Evolutionary conservation across 2,329 filamentous ascomycete species (phyloP), one percentile per base, ranked within the genome.

Genomic region (Sclerotiophoma versabilis): DNA sequence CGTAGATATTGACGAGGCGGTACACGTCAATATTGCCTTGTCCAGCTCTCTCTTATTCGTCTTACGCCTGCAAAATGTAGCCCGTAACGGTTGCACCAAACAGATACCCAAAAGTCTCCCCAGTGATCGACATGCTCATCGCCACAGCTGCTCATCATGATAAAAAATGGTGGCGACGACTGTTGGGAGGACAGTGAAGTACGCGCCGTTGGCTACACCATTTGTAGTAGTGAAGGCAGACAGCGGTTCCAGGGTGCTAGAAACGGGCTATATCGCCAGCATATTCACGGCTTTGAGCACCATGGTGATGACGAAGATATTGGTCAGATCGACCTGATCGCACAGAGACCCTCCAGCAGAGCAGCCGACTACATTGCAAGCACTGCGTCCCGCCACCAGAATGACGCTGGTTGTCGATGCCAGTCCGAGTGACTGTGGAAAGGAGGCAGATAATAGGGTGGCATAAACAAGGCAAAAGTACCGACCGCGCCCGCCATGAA

Each of bases 191-290:
- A 60, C 65, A 2, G 65, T 68, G 39, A 71, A 70, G 51, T 65
- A 69, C 0, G 62, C 59, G 2, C 69, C 67, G 34, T 70, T 70
- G 0, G 69, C 67, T 5, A 68, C 54, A 25, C 69, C 69, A 22
- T 70, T 71, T 11, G 69, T 32, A 3, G 60, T 54, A 8, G 67
- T 62, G 37, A 71, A 70, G 10, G 62, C 30, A 8, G 64, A 38
- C 5, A 71, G 57, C 6, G 68, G 65, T 2, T 52, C 63, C 9
- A 69, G 32, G 0, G 64, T 58, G 26, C 57, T 58, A 1, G 65
- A 66, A 0, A 69, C 62, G 4, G 68, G 67, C 68, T 67, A 71
- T 5, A 71, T 70, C 6, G 66, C 66, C 15, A 71, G 53, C 67
- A 71, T 70, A 32, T 58, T 66, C 3, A 68, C 47, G 0, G 66